Evolutionary conservation across 2,329 filamentous ascomycete genomes (phyloP).

Genomic region (Colletotrichum phormii): DNA sequence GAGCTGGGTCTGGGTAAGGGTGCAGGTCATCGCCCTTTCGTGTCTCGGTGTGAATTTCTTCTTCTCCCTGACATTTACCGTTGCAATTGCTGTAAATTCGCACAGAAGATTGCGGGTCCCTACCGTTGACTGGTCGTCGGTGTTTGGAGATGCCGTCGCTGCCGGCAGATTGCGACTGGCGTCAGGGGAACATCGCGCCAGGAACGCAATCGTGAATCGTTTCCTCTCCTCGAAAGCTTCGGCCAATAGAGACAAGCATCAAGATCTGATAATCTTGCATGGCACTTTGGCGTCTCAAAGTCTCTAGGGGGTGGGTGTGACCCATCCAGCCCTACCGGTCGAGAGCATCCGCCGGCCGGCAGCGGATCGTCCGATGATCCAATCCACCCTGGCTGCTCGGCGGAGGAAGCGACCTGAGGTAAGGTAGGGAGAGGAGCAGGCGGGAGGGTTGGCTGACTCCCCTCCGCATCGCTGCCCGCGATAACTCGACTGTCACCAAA

Average conservation of each 20-base stretch:
- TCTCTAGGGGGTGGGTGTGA: background rate
- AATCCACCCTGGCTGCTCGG: background rate
- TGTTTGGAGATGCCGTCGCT: background rate
- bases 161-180: background rate
- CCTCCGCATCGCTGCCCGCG: background rate
- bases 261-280: slow-evolving; percentile 36
- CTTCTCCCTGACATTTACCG: background rate
- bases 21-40: background rate
- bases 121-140: background rate
- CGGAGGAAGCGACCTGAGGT: background rate
- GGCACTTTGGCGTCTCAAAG: background rate
- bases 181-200: slow-evolving; percentile 15
- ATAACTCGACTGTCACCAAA: background rate
- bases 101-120: background rate
- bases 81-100: background rate
- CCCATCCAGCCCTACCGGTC: slow-evolving; percentile 25
- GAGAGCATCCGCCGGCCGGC: slow-evolving; percentile 18
- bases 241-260: slow-evolving; percentile 22
- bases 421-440: background rate
- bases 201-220: slow-evolving; percentile 14
- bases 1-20: no score
- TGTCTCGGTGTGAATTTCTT: background rate
- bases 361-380: slow-evolving; percentile 35
- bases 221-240: slow-evolving; percentile 15
- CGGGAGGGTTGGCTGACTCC: background rate